Evolutionary conservation across 768 basidiomycete genomes (phyloP), one percentile per base, ranked within the genome.

Genomic region (Auricularia cornea): DNA sequence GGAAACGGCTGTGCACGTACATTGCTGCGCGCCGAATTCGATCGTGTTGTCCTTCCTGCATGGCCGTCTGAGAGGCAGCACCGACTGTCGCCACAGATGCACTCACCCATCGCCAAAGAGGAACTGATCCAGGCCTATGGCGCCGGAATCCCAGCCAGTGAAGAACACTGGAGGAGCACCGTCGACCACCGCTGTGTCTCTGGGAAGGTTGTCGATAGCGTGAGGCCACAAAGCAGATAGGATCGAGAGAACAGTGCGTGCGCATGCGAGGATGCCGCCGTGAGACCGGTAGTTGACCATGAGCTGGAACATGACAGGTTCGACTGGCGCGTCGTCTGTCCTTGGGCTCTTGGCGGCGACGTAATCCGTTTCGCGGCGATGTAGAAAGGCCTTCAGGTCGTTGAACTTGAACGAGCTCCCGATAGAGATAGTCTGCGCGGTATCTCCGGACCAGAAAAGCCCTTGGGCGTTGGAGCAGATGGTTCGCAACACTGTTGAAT

Each of bases 381-480:
- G 83, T 31, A 88, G 66, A 65, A 87, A 88, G 1, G 89, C 82
- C 69, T 85, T 89, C 59, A 91, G 69, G 54, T 89, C 87, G 61
- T 86, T 76, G 69, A 91, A 91, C 11, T 84, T 75, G 67, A 91
- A 91, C 0, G 86, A 80, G 65, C 86, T 88, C 2, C 89, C 89
- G 0, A 82, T 80, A 0, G 87, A 84, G 41, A 91, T 90, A 0
- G 89, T 87, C 66, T 91, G 89, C 0, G 89, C 88, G 0, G 89
- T 90, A 68, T 91, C 89, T 0, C 90, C 89, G 1, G 88, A 88
- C 86, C 87, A 90, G 65, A 90, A 87, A 23, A 89, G 72, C 0
- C 89, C 88, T 60, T 87, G 75, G 0, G 82, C 79, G 67, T 89
- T 89, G 12, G 72, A 72, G 65, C 86, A 89, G n/a, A 90, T 69